A percentile compares a stretch with the other conserved stretches of the same genome.
These are phyloP conservation scores for Monoraphidium neglectum DNA, from an alignment of 139 green algal genomes.

Conservation along the genomic window DNA sequence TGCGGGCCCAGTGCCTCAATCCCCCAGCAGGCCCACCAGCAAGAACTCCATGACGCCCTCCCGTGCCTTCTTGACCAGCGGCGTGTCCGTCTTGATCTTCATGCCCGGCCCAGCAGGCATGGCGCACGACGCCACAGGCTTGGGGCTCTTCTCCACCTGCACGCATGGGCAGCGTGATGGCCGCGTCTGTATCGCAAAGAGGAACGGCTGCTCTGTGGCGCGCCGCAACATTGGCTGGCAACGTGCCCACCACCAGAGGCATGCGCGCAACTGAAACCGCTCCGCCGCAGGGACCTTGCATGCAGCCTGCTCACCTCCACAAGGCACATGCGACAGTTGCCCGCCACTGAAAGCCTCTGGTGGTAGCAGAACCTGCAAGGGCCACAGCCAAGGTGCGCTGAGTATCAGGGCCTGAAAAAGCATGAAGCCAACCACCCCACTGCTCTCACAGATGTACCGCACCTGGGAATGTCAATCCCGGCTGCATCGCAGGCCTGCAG, in stretches of 20 bases:
- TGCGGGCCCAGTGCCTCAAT: neutral
- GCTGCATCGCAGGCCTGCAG: slow-evolving; percentile 95
- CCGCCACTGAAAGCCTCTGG: slow-evolving; percentile 95
- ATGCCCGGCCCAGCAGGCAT: slow-evolving; percentile 96
- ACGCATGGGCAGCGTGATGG: too few species aligned
- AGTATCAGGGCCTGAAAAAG: too few species aligned
- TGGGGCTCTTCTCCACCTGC: slow-evolving; percentile 95
- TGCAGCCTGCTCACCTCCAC: slow-evolving; percentile 84
- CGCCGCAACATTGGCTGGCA: too few species aligned
- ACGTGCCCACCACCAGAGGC: too few species aligned
- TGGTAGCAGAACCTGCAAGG: slow-evolving; percentile 97
- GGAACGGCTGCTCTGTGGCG: too few species aligned
- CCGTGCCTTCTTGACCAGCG: slow-evolving; percentile 96
- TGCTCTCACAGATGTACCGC: too few species aligned
- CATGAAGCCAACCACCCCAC: too few species aligned
- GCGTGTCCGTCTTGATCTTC: slow-evolving; percentile 96
- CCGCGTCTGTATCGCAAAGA: too few species aligned
- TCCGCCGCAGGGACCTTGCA: too few species aligned
- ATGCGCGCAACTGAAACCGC: too few species aligned
- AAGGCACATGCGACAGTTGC: slow-evolving; percentile 99
- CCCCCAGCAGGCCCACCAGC: slow-evolving; percentile 60
- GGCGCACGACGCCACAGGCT: slow-evolving; percentile 97
- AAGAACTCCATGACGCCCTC: slow-evolving; percentile 99
- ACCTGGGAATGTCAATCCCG: slow-evolving; percentile 94
- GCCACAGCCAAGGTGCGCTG: too few species aligned